Evolutionary conservation across 306 rosid species (phyloP), one percentile per base, ranked within the genome.

Genomic region (Begonia loranthoides): DNA sequence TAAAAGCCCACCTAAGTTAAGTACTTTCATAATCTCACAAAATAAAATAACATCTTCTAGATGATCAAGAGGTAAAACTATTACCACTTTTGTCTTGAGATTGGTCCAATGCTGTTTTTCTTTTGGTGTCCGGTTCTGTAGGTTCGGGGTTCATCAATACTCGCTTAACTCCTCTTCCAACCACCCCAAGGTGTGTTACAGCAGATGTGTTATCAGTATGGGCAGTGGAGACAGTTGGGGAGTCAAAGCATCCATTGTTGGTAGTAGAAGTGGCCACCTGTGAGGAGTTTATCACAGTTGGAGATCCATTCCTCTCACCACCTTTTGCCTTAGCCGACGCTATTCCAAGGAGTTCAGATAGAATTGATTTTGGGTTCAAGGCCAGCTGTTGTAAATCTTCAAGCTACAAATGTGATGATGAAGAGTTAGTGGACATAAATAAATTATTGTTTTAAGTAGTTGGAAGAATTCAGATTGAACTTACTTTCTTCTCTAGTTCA

Each of bases 131-230:
- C 40, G 77, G 71, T 57, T 82, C 88, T n/a, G 73, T 55, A 1
- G 55, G 50, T 61, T 65, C 68, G 3, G 85, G 59, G 50, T 51
- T 75, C 58, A 56, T 63, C 48, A 76, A 63, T 19, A 77, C 71
- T 55, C 99, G 82, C 77, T 86, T 90, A 43, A 90, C 92, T 58
- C 99, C 99, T 73, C 99, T 80, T 64, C 99, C 99, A 6, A 90
- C 92, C 58, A 90, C 88, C 1, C 99, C 99, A 49, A 90, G 99
- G 64, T 90, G 88, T 33, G 95, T 90, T 70, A 90, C 88, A 51
- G 64, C 90, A 58, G 94, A 41, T 41, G 94, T 51, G 33, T 82
- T 95, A 59, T 83, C 83, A 3, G 92, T 57, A 64, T 74, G 92
- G 43, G 82, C 92, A 40, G 99, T 86, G 49, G 99, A 86, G 47